phyloP scores from a whole-genome alignment of 2,329 filamentous ascomycete species.

The Diaporthe citriasiana region DNA sequence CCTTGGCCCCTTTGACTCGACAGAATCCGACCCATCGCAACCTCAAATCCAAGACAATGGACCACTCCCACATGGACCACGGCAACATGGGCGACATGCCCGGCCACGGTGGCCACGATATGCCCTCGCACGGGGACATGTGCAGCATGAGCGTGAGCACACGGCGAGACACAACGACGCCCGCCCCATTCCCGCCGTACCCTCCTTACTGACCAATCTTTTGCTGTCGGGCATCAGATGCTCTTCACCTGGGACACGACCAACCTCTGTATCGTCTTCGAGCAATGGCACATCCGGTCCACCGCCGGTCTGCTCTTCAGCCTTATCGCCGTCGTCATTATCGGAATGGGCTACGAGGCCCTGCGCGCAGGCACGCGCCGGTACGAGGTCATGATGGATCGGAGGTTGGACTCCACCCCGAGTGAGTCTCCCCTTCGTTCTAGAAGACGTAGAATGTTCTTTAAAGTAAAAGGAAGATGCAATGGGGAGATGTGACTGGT shows the following conservation, averaged over 20 bases:
- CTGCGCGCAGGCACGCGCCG: conserved; percentile 81
- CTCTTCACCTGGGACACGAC: conserved; percentile 96
- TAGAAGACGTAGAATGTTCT: conserved; percentile 13
- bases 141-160: conserved; percentile 91
- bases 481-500: neutral
- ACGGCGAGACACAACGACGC: neutral
- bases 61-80: conserved; percentile 59
- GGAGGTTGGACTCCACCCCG: conserved; percentile 62
- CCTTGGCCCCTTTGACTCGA: conserved; percentile 35
- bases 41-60: conserved; percentile 56
- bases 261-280: conserved; percentile 97
- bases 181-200: too few relatives aligned
- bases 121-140: conserved; percentile 60
- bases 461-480: conserved; percentile 3
- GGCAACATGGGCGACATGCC: conserved; percentile 68
- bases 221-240: conserved; percentile 72
- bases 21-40: conserved; percentile 25
- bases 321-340: conserved; percentile 82
- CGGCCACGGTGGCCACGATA: conserved; percentile 54
- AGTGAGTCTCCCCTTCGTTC: conserved; percentile 60
- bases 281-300: conserved; percentile 86
- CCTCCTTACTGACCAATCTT: conserved; percentile 42
- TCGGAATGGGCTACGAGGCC: conserved; percentile 94
- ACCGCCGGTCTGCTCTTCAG: conserved; percentile 83
- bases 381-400: conserved; percentile 76